Percentiles rank a stretch among this genome's conserved stretches.
Evolutionary conservation across 805 yeast species (phyloP).

Genomic region (Candida orba): DNA sequence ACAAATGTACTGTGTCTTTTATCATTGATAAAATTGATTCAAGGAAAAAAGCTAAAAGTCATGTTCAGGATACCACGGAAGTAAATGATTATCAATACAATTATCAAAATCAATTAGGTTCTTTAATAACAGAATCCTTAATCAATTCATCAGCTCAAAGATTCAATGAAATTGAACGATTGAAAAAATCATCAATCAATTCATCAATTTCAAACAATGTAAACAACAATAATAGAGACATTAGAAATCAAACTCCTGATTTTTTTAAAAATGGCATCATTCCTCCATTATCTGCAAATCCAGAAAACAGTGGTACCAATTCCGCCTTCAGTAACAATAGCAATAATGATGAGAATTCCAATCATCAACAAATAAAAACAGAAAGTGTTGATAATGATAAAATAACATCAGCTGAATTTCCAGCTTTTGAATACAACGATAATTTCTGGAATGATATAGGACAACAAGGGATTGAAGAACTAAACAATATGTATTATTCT

Average conservation of each 20-base stretch:
- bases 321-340: background rate
- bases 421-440: slow-evolving; percentile 13
- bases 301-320: background rate
- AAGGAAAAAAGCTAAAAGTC: slow-evolving; percentile 1
- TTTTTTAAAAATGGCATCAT: slow-evolving; percentile 5
- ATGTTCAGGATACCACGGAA: slow-evolving; percentile 1
- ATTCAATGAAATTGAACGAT: slow-evolving; percentile 10
- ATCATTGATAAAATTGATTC: slow-evolving; percentile 17
- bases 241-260: background rate
- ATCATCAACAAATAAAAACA: too few species aligned
- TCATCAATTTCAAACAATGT: background rate
- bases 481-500: slow-evolving; percentile 22
- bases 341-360: background rate
- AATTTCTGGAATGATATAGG: slow-evolving; percentile 24
- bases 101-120: slow-evolving; percentile 18
- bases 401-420: slow-evolving; percentile 16
- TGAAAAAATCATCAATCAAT: background rate
- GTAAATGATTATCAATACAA: slow-evolving; percentile 8
- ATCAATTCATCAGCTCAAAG: slow-evolving; percentile 8
- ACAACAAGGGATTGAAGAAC: slow-evolving; percentile 21
- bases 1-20: slow-evolving; percentile 23
- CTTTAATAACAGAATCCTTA: slow-evolving; percentile 12
- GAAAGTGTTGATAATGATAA: background rate
- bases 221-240: background rate
- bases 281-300: slow-evolving; percentile 8